Evolutionary conservation across 2,329 filamentous ascomycete species (phyloP).

Genomic region (Penicillium janthinellum): DNA sequence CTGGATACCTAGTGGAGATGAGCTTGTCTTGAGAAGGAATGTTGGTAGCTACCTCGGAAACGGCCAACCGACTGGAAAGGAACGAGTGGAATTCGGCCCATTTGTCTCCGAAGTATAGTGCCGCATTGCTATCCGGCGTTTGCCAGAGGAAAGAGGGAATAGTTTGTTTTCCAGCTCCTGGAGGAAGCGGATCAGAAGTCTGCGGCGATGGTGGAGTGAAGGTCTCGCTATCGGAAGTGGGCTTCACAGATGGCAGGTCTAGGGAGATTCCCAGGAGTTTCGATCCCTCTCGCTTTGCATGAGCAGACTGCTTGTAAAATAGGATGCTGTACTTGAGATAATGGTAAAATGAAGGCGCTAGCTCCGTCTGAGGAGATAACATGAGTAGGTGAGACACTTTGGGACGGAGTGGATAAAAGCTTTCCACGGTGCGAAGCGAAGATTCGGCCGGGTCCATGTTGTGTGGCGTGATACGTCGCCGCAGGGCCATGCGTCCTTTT

Average conservation of each 20-base stretch:
- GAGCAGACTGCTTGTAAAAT: conserved; percentile 72
- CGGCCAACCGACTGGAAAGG: conserved; percentile 62
- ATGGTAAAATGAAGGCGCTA: conserved; percentile 81
- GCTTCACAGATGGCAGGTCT: conserved; percentile 63
- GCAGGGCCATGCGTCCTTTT: conserved; percentile 62
- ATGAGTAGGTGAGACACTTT: conserved; percentile 75
- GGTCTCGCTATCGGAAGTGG: conserved; percentile 58
- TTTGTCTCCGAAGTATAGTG: conserved; percentile 78
- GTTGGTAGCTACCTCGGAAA: conserved; percentile 27
- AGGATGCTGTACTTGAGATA: conserved; percentile 79
- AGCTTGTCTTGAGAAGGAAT: conserved; percentile 48
- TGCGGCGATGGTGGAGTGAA: conserved; percentile 52
- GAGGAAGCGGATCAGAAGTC: neutral
- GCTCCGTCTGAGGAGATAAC: conserved; percentile 76
- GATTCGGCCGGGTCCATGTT: conserved; percentile 68
- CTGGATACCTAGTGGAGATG: conserved; percentile 68
- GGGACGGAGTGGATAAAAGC: conserved; percentile 75
- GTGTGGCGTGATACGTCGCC: conserved; percentile 69
- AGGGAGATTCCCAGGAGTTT: conserved; percentile 78
- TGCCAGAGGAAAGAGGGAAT: conserved; percentile 77
- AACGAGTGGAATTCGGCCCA: conserved; percentile 87
- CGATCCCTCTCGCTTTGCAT: conserved; percentile 47
- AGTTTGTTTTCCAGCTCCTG: conserved; percentile 29
- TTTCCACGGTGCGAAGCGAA: conserved; percentile 76
- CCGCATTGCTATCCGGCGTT: conserved; percentile 77